Percentiles rank a stretch among this genome's conserved stretches.
phyloP scores from a whole-genome alignment of 768 basidiomycete genomes.

The Rhizopogon vesiculosus region DNA sequence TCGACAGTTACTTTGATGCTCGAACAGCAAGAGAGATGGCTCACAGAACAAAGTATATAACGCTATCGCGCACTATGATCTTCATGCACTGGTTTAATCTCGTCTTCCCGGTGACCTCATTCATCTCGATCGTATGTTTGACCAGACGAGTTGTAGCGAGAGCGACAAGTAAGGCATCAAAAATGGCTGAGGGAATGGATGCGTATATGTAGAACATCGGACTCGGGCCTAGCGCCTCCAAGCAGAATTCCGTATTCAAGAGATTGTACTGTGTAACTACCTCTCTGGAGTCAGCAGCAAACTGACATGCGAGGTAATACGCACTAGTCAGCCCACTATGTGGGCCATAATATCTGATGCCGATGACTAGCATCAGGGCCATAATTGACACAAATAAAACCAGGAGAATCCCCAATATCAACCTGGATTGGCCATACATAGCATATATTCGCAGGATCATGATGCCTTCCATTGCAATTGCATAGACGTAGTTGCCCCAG shows the following conservation, averaged over 20 bases:
- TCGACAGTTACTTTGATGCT: background rate
- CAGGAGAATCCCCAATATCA: background rate
- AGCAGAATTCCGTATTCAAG: background rate
- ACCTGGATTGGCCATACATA: constrained; percentile 8
- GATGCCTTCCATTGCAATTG: constrained; percentile 2
- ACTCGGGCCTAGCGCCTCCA: background rate
- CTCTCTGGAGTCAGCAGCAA: background rate
- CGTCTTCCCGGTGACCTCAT: background rate
- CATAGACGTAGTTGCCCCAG: background rate
- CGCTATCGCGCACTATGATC: constrained; percentile 6
- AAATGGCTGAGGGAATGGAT: background rate
- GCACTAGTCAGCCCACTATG: background rate
- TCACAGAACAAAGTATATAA: constrained; percentile 10
- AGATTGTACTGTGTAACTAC: background rate
- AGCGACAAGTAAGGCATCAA: constrained; percentile 5
- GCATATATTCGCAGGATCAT: constrained; percentile 12
- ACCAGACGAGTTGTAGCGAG: constrained; percentile 8
- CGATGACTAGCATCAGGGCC: background rate
- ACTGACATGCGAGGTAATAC: background rate
- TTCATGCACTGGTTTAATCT: constrained; percentile 8
- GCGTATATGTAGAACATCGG: background rate
- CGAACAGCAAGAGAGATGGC: background rate
- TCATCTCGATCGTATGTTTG: constrained; percentile 2
- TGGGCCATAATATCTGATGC: background rate
- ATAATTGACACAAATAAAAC: constrained; percentile 1